Percentiles rank a stretch among this genome's conserved stretches.
Evolutionary conservation across 2,329 filamentous ascomycete genomes (phyloP).

Genomic region (Fusarium concolor): DNA sequence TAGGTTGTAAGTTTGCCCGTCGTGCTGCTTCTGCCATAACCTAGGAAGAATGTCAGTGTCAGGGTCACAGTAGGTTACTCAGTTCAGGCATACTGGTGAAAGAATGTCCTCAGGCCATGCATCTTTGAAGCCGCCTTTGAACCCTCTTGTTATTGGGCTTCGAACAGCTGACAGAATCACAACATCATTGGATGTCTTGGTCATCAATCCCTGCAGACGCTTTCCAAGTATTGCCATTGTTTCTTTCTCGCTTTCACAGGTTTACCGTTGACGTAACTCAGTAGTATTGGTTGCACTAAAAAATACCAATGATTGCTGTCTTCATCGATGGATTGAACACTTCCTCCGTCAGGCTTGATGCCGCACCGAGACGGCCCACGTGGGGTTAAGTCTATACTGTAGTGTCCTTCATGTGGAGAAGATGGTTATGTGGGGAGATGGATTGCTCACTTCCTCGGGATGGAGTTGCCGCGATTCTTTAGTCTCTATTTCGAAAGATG

Average conservation of each 20-base stretch:
- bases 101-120: conserved; percentile 92
- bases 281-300: not conserved
- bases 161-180: conserved; percentile 91
- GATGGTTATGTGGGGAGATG: no score
- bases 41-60: not conserved
- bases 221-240: not conserved
- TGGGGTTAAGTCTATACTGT: not conserved
- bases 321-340: not conserved
- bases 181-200: conserved; percentile 80
- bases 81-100: conserved; percentile 58
- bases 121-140: conserved; percentile 85
- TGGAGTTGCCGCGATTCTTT: not conserved
- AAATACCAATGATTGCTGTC: accelerated
- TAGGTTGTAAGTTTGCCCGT: conserved; percentile 59
- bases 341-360: not conserved
- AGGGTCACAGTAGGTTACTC: accelerated
- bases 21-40: conserved; percentile 45
- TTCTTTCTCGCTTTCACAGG: no score
- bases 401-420: not conserved
- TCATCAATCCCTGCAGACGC: not conserved
- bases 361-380: not conserved
- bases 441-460: no score
- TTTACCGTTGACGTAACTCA: no score
- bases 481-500: no score
- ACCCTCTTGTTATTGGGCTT: conserved; percentile 84